A percentile compares a stretch with the other conserved stretches of the same genome.
Evolutionary conservation across 805 yeast genomes (phyloP).

Genomic region (Lachancea sp.): DNA sequence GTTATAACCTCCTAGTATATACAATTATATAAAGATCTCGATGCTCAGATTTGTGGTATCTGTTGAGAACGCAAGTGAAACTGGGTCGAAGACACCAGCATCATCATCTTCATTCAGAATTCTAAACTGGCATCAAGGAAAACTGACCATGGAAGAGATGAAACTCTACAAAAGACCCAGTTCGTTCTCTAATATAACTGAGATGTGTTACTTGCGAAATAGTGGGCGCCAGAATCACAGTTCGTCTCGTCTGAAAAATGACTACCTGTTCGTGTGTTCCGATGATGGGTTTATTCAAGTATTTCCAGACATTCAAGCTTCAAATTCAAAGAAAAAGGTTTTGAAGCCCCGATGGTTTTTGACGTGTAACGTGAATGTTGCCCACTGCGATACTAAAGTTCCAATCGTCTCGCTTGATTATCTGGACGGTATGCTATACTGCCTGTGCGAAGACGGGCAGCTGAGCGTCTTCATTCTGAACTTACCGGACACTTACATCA

Average conservation of each 20-base stretch:
- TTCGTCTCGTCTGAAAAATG: slow-evolving; percentile 11
- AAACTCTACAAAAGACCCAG: background rate
- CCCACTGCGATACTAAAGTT: slow-evolving; percentile 9
- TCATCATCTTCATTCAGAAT: slow-evolving; percentile 19
- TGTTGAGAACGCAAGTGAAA: slow-evolving; percentile 18
- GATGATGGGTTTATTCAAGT: slow-evolving; percentile 28
- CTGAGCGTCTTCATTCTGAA: slow-evolving; percentile 22
- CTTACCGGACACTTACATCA: slow-evolving; percentile 22
- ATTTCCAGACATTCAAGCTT: slow-evolving; percentile 20
- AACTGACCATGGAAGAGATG: slow-evolving; percentile 11
- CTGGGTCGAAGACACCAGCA: background rate
- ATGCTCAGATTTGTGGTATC: slow-evolving; percentile 18
- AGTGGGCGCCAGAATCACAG: slow-evolving; percentile 15
- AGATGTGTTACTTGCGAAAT: slow-evolving; percentile 20
- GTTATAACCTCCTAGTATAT: background rate
- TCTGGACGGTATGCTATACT: slow-evolving; percentile 22
- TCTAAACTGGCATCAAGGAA: slow-evolving; percentile 14
- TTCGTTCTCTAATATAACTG: slow-evolving; percentile 16
- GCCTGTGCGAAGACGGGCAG: slow-evolving; percentile 22
- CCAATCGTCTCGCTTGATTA: slow-evolving; percentile 23
- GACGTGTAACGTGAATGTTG: slow-evolving; percentile 16
- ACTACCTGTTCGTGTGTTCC: slow-evolving; percentile 26
- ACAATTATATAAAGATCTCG: background rate
- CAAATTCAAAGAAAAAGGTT: slow-evolving; percentile 7
- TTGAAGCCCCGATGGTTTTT: slow-evolving; percentile 19